Evolutionary conservation across 2,329 filamentous ascomycete genomes (phyloP).

Genomic region (Verticillium longisporum): DNA sequence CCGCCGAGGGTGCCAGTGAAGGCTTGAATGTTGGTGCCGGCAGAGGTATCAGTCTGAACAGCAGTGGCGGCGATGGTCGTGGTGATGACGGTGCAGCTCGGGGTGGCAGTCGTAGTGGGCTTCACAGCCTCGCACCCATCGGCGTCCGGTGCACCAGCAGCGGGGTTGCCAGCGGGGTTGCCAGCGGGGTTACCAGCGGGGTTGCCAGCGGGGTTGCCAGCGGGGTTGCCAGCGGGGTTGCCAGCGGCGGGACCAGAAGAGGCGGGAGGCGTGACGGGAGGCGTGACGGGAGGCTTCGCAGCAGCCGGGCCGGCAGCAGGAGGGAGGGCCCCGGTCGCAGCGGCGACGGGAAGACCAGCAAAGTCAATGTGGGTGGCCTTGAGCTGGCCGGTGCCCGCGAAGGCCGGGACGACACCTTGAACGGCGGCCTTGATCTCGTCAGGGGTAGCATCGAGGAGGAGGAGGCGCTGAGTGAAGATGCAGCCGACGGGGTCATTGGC

Average conservation of each 20-base stretch:
- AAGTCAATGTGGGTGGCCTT: conserved; percentile 17
- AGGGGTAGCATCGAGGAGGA: conserved; percentile 45
- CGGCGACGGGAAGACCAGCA: conserved; percentile 14
- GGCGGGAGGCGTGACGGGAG: no score
- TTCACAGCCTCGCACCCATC: neutral
- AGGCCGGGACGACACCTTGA: conserved; percentile 15
- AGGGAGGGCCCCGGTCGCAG: neutral
- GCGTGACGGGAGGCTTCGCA: neutral
- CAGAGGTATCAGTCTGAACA: no score
- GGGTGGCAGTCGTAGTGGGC: neutral
- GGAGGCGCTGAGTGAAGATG: conserved; percentile 47
- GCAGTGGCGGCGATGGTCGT: conserved; percentile 1
- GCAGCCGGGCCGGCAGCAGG: neutral
- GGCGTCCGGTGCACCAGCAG: neutral
- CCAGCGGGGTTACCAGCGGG: no score
- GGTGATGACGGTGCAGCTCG: conserved; percentile 1
- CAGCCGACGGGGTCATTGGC: conserved; percentile 42
- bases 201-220: no score
- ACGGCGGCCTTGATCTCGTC: conserved; percentile 49
- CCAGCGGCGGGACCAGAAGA: neutral
- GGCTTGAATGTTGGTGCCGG: conserved; percentile 34
- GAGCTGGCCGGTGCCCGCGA: conserved; percentile 24
- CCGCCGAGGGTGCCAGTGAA: conserved; percentile 38
- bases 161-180: no score
- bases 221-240: no score